phyloP scores from a whole-genome alignment of 2,329 filamentous ascomycete species.

The Amylocarpus encephaloides region DNA sequence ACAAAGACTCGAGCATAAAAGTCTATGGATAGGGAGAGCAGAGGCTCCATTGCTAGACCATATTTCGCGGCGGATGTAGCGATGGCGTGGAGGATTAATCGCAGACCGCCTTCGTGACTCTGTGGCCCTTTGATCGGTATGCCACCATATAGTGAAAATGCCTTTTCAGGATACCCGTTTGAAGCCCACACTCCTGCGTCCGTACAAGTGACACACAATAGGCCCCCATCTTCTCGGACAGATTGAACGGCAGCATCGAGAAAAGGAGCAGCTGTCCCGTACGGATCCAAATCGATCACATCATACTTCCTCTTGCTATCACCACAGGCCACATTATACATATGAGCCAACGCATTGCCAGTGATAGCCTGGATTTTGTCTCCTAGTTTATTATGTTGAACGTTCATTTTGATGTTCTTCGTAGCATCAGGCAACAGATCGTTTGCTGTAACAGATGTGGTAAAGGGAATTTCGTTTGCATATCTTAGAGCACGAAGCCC shows the following conservation, averaged over 20 bases:
- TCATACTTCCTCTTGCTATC: constrained; percentile 55
- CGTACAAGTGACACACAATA: constrained; percentile 93
- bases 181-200: constrained; percentile 95
- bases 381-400: constrained; percentile 71
- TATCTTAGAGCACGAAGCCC: constrained; percentile 88
- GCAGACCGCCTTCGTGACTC: constrained; percentile 83
- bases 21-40: constrained; percentile 90
- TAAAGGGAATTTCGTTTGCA: constrained; percentile 81
- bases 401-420: constrained; percentile 75
- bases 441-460: constrained; percentile 79
- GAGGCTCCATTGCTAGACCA: constrained; percentile 80
- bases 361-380: constrained; percentile 66
- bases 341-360: constrained; percentile 81
- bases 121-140: constrained; percentile 76
- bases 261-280: constrained; percentile 88
- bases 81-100: constrained; percentile 77
- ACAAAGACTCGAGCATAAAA: constrained; percentile 92
- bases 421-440: constrained; percentile 76
- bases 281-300: constrained; percentile 94
- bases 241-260: constrained; percentile 86
- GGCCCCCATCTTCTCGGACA: constrained; percentile 74
- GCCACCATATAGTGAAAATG: constrained; percentile 89
- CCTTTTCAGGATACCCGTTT: constrained; percentile 88
- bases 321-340: constrained; percentile 67
- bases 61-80: constrained; percentile 77